A percentile compares a stretch with the other conserved stretches of the same genome.
Evolutionary conservation across 192 early-diverging fungal species (phyloP).

Genomic region (Podila epigama): DNA sequence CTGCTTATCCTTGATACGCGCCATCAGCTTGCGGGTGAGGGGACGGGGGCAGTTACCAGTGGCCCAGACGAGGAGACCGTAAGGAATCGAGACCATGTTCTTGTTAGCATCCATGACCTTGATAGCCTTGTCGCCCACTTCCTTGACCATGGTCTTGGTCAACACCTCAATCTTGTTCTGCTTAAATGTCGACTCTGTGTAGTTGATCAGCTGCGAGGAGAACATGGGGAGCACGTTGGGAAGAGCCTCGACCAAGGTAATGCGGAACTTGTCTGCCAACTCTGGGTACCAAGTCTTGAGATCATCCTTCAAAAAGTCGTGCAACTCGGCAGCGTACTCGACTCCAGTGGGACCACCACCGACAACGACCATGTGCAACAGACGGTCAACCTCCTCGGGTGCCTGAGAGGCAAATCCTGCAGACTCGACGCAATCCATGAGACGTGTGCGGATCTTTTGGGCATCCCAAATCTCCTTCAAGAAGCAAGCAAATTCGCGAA

Average conservation of each 20-base stretch:
- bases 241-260: conserved; percentile 81
- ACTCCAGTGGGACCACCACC: conserved; percentile 71
- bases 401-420: conserved; percentile 78
- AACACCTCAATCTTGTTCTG: conserved; percentile 77
- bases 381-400: conserved; percentile 72
- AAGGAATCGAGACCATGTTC: conserved; percentile 68
- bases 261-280: conserved; percentile 76
- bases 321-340: conserved; percentile 84
- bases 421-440: conserved; percentile 80
- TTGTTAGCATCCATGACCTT: conserved; percentile 72
- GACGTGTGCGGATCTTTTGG: conserved; percentile 74
- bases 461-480: conserved; percentile 83
- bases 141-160: conserved; percentile 83
- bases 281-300: conserved; percentile 79
- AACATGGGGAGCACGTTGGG: conserved; percentile 83
- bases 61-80: conserved; percentile 86
- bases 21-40: conserved; percentile 71
- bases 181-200: conserved; percentile 81
- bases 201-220: conserved; percentile 78
- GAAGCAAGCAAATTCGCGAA: conserved; percentile 78
- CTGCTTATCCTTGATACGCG: conserved; percentile 64
- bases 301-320: conserved; percentile 84
- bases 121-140: conserved; percentile 76
- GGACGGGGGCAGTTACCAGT: conserved; percentile 82
- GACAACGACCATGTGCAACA: conserved; percentile 85